Percentiles rank a stretch among this genome's conserved stretches.
Evolutionary conservation across 1,284 basidiomycete species (phyloP).

Genomic region (Ganoderma leucocontextum): DNA sequence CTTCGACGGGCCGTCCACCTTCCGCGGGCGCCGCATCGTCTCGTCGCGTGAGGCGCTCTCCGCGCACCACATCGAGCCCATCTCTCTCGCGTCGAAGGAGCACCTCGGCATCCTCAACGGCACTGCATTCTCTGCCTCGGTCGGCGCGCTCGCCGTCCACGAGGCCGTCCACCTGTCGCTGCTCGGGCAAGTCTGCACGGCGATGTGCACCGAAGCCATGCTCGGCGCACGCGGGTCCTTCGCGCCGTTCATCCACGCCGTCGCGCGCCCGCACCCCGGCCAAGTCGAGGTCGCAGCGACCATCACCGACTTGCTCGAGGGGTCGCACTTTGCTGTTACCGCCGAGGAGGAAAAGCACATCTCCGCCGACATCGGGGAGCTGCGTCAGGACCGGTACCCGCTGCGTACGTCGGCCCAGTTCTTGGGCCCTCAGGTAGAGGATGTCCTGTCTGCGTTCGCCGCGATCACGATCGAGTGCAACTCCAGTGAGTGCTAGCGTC

Average conservation of each 20-base stretch:
- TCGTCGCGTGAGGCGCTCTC: constrained; percentile 73
- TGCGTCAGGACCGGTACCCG: constrained; percentile 83
- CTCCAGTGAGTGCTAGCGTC: constrained; percentile 67
- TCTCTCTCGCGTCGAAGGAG: constrained; percentile 82
- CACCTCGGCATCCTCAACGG: constrained; percentile 86
- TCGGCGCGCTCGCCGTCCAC: constrained; percentile 71
- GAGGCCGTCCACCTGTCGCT: constrained; percentile 79
- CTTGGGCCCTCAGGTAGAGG: constrained; percentile 87
- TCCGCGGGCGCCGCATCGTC: constrained; percentile 62
- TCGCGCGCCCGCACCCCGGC: constrained; percentile 87
- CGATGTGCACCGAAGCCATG: constrained; percentile 86
- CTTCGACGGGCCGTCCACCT: constrained; percentile 63
- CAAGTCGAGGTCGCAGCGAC: constrained; percentile 80
- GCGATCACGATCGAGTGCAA: constrained; percentile 83
- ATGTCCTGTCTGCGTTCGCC: constrained; percentile 71
- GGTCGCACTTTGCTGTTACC: constrained; percentile 71
- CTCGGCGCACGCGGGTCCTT: constrained; percentile 77
- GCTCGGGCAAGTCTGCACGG: constrained; percentile 81
- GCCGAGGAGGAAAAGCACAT: constrained; percentile 70
- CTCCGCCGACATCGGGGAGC: constrained; percentile 73
- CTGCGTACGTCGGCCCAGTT: constrained; percentile 85
- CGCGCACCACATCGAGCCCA: constrained; percentile 70
- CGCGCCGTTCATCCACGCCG: constrained; percentile 82
- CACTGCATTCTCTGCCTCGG: constrained; percentile 79
- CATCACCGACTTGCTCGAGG: constrained; percentile 74